Evolutionary conservation across 2,329 filamentous ascomycete genomes (phyloP).

Genomic region (Diaporthe vaccinii): DNA sequence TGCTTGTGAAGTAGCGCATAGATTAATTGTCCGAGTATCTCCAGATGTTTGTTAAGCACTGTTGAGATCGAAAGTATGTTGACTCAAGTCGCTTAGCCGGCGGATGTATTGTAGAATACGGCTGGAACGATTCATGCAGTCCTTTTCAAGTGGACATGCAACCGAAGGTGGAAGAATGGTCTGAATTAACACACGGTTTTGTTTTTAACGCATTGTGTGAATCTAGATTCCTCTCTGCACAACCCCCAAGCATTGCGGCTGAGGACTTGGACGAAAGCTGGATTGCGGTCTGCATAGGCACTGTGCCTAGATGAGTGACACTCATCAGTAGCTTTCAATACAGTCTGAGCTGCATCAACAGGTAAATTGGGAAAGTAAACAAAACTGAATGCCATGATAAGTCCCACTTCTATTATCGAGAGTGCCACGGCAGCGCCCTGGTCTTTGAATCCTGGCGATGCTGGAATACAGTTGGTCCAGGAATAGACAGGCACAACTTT

Average conservation of each 20-base stretch:
- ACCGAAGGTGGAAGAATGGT: not conserved
- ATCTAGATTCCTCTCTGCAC: slow-evolving; percentile 1
- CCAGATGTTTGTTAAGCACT: not conserved
- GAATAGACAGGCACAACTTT: not conserved
- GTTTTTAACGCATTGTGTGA: not conserved
- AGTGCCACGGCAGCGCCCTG: not conserved
- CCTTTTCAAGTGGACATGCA: not conserved
- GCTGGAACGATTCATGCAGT: not conserved
- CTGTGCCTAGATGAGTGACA: not conserved
- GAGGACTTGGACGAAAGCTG: not conserved
- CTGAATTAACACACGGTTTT: not conserved
- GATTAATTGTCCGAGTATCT: not conserved
- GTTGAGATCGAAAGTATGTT: not conserved
- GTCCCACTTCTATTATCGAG: not conserved
- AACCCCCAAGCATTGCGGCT: not conserved
- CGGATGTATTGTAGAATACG: too few relatives aligned
- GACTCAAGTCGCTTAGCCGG: not conserved
- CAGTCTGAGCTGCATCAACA: not conserved
- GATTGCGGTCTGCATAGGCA: not conserved
- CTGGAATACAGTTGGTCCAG: not conserved
- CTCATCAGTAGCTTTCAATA: too few relatives aligned
- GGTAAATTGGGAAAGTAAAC: not conserved
- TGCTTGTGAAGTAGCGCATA: not conserved
- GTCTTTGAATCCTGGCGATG: not conserved
- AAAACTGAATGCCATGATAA: not conserved